phyloP scores from a whole-genome alignment of 202 grass and related monocot species.

The Saccharum hybrid region DNA sequence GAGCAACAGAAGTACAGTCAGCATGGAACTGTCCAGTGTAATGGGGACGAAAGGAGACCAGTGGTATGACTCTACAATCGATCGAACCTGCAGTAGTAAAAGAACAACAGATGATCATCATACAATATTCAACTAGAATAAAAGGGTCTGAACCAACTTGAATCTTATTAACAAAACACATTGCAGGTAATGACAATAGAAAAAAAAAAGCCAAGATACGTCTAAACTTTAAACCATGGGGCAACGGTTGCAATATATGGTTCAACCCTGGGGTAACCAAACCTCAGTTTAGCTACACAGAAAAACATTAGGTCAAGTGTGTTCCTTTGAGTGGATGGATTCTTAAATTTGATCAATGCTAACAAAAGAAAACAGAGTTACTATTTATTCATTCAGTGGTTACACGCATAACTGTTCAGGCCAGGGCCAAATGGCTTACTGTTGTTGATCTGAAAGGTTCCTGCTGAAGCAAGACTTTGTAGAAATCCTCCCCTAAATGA shows the following conservation, averaged over 20 bases:
- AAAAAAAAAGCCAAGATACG: neutral
- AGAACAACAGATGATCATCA: slow-evolving; percentile 19
- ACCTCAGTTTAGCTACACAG: neutral
- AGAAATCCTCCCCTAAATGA: slow-evolving; percentile 70
- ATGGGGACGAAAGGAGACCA: slow-evolving; percentile 83
- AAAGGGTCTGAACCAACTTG: neutral
- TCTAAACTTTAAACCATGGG: neutral
- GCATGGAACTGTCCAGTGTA: slow-evolving; percentile 74
- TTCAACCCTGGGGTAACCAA: neutral
- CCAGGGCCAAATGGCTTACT: slow-evolving; percentile 46
- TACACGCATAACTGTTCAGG: slow-evolving; percentile 6
- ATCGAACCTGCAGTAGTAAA: slow-evolving; percentile 57
- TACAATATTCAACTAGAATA: neutral
- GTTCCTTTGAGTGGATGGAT: neutral
- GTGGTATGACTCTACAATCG: slow-evolving; percentile 63
- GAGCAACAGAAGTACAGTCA: slow-evolving; percentile 82
- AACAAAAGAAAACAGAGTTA: neutral
- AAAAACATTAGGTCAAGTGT: neutral
- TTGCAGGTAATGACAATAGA: slow-evolving; percentile 3
- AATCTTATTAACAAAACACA: neutral
- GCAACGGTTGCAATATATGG: neutral
- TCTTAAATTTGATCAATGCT: slow-evolving; percentile 1
- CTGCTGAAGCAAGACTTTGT: slow-evolving; percentile 68
- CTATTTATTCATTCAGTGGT: neutral
- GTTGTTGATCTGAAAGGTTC: slow-evolving; percentile 84